These are phyloP conservation scores for Pythium volutum DNA, from an alignment of 352 stramenopile species.

Conservation along the genomic window DNA sequence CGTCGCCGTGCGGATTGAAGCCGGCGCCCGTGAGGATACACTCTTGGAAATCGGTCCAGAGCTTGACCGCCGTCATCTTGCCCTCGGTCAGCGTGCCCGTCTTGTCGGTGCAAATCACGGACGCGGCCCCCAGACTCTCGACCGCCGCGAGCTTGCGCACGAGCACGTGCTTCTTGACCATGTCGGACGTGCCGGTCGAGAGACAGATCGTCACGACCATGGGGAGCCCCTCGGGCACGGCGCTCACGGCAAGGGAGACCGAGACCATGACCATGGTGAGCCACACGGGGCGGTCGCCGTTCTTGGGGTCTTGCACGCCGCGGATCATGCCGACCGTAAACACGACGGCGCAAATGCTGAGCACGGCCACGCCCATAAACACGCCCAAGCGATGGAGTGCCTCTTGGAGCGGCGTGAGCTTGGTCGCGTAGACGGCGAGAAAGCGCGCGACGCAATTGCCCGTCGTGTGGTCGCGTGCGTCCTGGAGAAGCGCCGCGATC, in stretches of 20 bases:
- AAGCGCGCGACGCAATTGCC: slow-evolving; percentile 52
- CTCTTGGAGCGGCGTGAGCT: slow-evolving; percentile 88
- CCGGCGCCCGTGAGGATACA: slow-evolving; percentile 64
- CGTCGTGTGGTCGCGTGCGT: slow-evolving; percentile 7
- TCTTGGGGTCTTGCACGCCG: slow-evolving; percentile 42
- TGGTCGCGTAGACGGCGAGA: slow-evolving; percentile 31
- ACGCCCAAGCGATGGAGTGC: slow-evolving; percentile 94
- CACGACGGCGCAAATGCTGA: slow-evolving; percentile 86
- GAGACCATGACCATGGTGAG: slow-evolving; percentile 95
- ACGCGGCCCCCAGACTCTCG: slow-evolving; percentile 86
- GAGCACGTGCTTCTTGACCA: slow-evolving; percentile 76
- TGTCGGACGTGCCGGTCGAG: slow-evolving; percentile 62
- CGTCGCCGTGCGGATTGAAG: slow-evolving; percentile 52
- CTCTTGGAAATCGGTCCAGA: slow-evolving; percentile 67
- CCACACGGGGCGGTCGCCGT: slow-evolving; percentile 73
- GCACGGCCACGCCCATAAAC: slow-evolving; percentile 81
- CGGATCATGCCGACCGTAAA: slow-evolving; percentile 86
- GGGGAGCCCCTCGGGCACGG: slow-evolving; percentile 73
- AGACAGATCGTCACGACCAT: slow-evolving; percentile 85
- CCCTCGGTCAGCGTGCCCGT: slow-evolving; percentile 93
- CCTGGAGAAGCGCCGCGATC: slow-evolving; percentile 65
- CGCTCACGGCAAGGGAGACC: slow-evolving; percentile 81
- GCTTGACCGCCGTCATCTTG: slow-evolving; percentile 79
- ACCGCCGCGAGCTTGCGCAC: slow-evolving; percentile 85
- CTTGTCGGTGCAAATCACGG: slow-evolving; percentile 94